Evolutionary conservation across 306 rosid genomes (phyloP).

Genomic region (Prinsepia uniflora): DNA sequence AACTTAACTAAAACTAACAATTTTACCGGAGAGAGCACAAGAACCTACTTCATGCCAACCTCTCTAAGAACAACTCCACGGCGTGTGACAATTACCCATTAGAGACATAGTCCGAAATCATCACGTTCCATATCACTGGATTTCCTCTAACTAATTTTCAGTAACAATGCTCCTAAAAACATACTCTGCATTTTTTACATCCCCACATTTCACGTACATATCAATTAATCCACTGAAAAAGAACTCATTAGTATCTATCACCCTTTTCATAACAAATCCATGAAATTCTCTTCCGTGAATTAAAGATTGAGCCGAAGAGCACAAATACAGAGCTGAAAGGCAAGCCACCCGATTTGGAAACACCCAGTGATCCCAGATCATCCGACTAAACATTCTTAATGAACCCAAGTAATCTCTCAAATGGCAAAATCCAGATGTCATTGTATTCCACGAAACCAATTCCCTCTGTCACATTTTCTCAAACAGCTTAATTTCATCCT

Average conservation of each 20-base stretch:
- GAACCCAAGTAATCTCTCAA: constrained; percentile 23
- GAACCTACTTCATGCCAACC: too few species aligned
- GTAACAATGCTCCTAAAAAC: constrained; percentile 20
- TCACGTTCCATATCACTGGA: constrained; percentile 43
- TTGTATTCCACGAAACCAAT: constrained; percentile 34
- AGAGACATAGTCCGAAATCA: constrained; percentile 31
- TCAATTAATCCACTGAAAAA: constrained; percentile 33
- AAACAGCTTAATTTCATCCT: constrained; percentile 24
- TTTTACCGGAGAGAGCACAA: too few species aligned
- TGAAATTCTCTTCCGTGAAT: constrained; percentile 34
- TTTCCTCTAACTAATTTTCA: constrained; percentile 15
- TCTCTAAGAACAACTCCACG: constrained; percentile 25
- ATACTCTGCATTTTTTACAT: constrained; percentile 27
- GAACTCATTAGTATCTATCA: constrained; percentile 31
- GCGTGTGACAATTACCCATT: constrained; percentile 26
- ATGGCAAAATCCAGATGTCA: constrained; percentile 38
- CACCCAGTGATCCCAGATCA: constrained; percentile 23
- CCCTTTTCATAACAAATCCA: constrained; percentile 34
- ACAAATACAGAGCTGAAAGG: constrained; percentile 28
- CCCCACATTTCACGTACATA: constrained; percentile 44
- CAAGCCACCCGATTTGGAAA: constrained; percentile 40
- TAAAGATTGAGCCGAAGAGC: constrained; percentile 24
- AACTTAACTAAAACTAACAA: too few species aligned
- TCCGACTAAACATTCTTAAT: constrained; percentile 23
- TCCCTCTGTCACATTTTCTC: constrained; percentile 31